Evolutionary conservation across 164 flowering plant species (phyloP).

Genomic region (Stephania cephalantha): DNA sequence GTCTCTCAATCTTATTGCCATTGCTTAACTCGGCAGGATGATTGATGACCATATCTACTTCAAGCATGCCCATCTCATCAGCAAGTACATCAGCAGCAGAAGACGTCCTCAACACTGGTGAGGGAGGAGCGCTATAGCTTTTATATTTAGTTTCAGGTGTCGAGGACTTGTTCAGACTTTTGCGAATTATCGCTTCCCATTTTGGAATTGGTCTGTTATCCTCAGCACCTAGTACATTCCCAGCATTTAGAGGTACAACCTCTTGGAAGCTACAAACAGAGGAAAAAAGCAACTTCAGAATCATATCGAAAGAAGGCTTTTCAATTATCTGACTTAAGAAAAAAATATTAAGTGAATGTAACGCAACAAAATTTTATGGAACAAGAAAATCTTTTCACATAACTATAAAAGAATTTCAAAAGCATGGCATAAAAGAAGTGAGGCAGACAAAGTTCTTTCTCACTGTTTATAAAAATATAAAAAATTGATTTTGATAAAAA

Average conservation of each 20-base stretch:
- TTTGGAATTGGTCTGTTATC: slow-evolving; percentile 65
- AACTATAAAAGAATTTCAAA: not conserved
- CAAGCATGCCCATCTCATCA: slow-evolving; percentile 31
- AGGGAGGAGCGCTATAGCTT: slow-evolving; percentile 82
- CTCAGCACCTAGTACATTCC: slow-evolving; percentile 50
- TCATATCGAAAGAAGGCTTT: not conserved
- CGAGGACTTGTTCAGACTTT: slow-evolving; percentile 60
- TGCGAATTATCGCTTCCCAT: slow-evolving; percentile 90
- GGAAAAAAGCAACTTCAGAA: slow-evolving; percentile 4
- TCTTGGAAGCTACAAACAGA: slow-evolving; percentile 57
- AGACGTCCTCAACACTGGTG: slow-evolving; percentile 70
- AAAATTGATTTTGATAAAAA: not conserved
- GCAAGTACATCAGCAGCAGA: slow-evolving; percentile 57
- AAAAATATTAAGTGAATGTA: not conserved
- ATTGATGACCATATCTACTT: slow-evolving; percentile 24
- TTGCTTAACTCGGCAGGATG: slow-evolving; percentile 17
- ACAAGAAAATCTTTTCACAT: not conserved
- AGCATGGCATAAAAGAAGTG: not conserved
- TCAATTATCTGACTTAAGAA: not conserved
- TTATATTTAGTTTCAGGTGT: slow-evolving; percentile 56
- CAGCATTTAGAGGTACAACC: slow-evolving; percentile 51
- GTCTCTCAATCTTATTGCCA: slow-evolving; percentile 15
- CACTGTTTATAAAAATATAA: not conserved
- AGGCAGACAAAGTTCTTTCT: not conserved
- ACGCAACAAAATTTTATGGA: not conserved